Conservation (phyloP, 352 stramenopile species). For the Salisapilia sapeloensis region DNA sequence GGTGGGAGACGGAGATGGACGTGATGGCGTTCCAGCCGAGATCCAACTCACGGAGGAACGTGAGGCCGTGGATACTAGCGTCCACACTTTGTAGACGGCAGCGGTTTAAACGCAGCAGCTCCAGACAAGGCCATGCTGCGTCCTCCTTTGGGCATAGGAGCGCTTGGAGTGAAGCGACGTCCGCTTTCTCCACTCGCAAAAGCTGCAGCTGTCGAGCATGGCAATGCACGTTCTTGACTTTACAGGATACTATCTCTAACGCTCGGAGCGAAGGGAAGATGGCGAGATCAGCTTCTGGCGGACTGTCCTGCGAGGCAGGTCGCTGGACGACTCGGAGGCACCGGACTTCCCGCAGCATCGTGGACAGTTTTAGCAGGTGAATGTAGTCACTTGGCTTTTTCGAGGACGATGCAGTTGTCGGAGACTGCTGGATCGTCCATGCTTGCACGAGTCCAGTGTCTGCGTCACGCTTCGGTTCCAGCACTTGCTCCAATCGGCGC, state of each 20-base stretch:
- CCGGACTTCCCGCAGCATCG: slow-evolving; percentile 56
- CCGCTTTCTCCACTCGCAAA: slow-evolving; percentile 54
- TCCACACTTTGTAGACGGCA: slow-evolving; percentile 31
- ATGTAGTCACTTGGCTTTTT: slow-evolving; percentile 57
- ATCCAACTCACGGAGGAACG: slow-evolving; percentile 24
- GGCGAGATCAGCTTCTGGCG: no score
- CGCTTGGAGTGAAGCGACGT: slow-evolving; percentile 18
- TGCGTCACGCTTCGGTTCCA: slow-evolving; percentile 48
- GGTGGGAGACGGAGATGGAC: slow-evolving; percentile 7
- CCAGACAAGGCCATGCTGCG: slow-evolving; percentile 20
- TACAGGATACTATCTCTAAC: slow-evolving; percentile 40
- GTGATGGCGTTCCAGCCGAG: slow-evolving; percentile 60
- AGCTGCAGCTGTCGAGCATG: slow-evolving; percentile 46
- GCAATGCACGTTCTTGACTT: slow-evolving; percentile 31
- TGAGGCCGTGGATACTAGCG: slow-evolving; percentile 27
- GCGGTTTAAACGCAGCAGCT: slow-evolving; percentile 53
- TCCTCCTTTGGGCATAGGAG: slow-evolving; percentile 14
- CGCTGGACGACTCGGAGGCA: slow-evolving; percentile 40
- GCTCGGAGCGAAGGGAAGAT: slow-evolving; percentile 64
- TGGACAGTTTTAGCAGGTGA: slow-evolving; percentile 77
- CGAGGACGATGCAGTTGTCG: slow-evolving; percentile 9
- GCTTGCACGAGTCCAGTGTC: slow-evolving; percentile 47
- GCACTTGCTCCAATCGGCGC: slow-evolving; percentile 43
- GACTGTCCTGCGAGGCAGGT: slow-evolving; percentile 1
- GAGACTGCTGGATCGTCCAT: slow-evolving; percentile 55